Conservation (phyloP, 192 early-diverging fungal genomes). For the Geosiphon pyriformis region DNA sequence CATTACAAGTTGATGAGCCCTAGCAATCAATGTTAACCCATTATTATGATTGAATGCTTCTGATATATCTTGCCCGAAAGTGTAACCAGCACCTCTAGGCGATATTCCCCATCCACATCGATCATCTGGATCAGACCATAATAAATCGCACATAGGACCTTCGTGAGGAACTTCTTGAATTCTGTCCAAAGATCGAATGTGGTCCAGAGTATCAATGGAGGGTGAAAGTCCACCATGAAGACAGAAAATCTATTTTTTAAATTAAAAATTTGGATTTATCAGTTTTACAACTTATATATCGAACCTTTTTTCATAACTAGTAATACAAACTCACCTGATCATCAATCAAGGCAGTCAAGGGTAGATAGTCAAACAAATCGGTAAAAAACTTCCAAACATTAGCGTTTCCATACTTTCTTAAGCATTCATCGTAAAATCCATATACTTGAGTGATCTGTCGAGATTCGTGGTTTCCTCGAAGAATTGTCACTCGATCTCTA, state of each 20-base stretch:
- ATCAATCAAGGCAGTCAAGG: conserved; percentile 94
- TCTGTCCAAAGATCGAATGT: conserved; percentile 91
- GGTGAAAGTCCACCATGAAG: conserved; percentile 97
- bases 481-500: conserved; percentile 87
- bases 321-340: conserved; percentile 39
- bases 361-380: conserved; percentile 96
- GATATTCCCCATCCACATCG: conserved; percentile 85
- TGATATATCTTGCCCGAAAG: conserved; percentile 76
- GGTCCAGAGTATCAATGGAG: conserved; percentile 92
- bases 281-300: neutral
- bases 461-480: conserved; percentile 98
- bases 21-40: conserved; percentile 92
- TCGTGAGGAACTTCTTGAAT: conserved; percentile 89
- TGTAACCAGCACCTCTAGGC: conserved; percentile 82
- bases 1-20: conserved; percentile 91
- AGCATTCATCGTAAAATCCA: conserved; percentile 98
- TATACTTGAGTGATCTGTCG: conserved; percentile 99
- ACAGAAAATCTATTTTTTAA: conserved; percentile 83
- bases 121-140: conserved; percentile 88
- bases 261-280: neutral
- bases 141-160: conserved; percentile 82
- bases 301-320: neutral
- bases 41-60: conserved; percentile 92
- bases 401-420: conserved; percentile 96
- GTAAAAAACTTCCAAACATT: conserved; percentile 99